Percentiles rank a stretch among this genome's conserved stretches.
These are phyloP conservation scores for Neoboletus magnificus DNA, from an alignment of 768 basidiomycete species.

Conservation along the genomic window DNA sequence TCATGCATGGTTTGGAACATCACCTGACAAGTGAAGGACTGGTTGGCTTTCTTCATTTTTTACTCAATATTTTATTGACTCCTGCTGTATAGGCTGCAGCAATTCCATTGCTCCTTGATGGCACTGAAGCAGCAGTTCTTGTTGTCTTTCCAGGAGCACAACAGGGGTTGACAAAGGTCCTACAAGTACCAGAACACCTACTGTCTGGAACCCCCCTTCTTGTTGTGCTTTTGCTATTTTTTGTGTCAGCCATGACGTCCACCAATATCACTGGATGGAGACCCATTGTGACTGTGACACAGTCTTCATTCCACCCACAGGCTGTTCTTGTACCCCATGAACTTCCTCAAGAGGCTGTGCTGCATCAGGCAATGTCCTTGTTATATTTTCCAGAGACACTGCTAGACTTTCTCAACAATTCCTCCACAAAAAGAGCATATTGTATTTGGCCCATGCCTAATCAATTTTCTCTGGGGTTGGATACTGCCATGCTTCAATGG, in stretches of 20 bases:
- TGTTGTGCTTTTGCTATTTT: slow-evolving; percentile 27
- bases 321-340: not conserved
- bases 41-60: slow-evolving; percentile 33
- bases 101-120: slow-evolving; percentile 47
- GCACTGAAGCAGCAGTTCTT: slow-evolving; percentile 47
- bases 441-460: slow-evolving; percentile 45
- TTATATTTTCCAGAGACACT: slow-evolving; percentile 48
- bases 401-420: slow-evolving; percentile 42
- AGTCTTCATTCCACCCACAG: slow-evolving; percentile 1
- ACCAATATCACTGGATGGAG: slow-evolving; percentile 16
- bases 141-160: slow-evolving; percentile 50
- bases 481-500: slow-evolving; percentile 41
- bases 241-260: slow-evolving; percentile 14
- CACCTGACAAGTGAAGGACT: slow-evolving; percentile 48
- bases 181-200: slow-evolving; percentile 40
- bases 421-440: slow-evolving; percentile 38
- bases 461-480: slow-evolving; percentile 33
- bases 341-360: slow-evolving; percentile 8
- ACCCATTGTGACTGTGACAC: slow-evolving; percentile 5
- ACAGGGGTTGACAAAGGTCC: slow-evolving; percentile 32
- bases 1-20: slow-evolving; percentile 39
- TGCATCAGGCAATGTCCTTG: slow-evolving; percentile 29
- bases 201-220: slow-evolving; percentile 15
- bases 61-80: slow-evolving; percentile 1
- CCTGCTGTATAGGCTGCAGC: slow-evolving; percentile 42